Percentiles rank a stretch among this genome's conserved stretches.
These are phyloP conservation scores for Candida suzukii DNA, from an alignment of 805 yeast genomes.

Conservation along the genomic window DNA sequence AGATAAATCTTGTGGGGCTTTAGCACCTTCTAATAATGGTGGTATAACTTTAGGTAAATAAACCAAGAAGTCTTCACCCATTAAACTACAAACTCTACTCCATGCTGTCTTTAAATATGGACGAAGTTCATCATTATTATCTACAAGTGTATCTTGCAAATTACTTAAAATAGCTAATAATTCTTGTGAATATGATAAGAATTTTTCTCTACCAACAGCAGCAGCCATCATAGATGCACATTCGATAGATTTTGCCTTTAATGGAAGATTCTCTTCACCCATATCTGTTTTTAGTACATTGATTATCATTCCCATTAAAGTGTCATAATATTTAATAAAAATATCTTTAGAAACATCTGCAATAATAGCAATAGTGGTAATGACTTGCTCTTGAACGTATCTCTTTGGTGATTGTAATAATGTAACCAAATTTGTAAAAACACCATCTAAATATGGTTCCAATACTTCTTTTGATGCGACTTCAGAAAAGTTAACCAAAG, in stretches of 20 bases:
- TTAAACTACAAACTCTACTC: constrained; percentile 85
- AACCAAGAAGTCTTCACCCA: constrained; percentile 83
- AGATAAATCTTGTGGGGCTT: constrained; percentile 83
- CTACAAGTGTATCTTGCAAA: constrained; percentile 50
- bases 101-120: constrained; percentile 90
- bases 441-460: constrained; percentile 86
- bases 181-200: constrained; percentile 66
- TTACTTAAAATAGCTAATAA: constrained; percentile 63
- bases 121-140: constrained; percentile 83
- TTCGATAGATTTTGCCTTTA: constrained; percentile 92
- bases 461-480: constrained; percentile 80
- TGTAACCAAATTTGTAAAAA: constrained; percentile 66
- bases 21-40: constrained; percentile 79
- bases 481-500: constrained; percentile 90
- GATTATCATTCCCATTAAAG: constrained; percentile 83
- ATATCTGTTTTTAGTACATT: constrained; percentile 73
- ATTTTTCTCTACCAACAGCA: constrained; percentile 92
- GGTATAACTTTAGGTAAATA: constrained; percentile 81
- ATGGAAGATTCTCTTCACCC: constrained; percentile 68
- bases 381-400: constrained; percentile 94
- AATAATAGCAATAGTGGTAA: constrained; percentile 92
- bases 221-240: constrained; percentile 90
- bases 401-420: constrained; percentile 74
- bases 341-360: constrained; percentile 93
- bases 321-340: constrained; percentile 87